phyloP scores from a whole-genome alignment of 257 asterid genomes.

The Fraxinus americana region DNA sequence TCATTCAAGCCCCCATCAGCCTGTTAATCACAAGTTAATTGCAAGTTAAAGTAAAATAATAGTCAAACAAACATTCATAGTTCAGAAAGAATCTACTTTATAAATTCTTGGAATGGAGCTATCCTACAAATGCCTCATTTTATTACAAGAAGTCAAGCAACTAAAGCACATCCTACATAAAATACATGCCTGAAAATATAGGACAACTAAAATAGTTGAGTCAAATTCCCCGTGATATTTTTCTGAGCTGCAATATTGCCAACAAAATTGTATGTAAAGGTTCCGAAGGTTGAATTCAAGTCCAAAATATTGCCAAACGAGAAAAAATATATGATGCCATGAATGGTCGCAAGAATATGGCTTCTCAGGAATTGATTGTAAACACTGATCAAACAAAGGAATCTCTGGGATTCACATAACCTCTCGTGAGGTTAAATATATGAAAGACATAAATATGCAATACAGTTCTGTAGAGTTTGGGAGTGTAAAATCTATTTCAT shows the following conservation, averaged over 20 bases:
- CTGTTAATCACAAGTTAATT: conserved; percentile 35
- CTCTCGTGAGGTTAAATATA: neutral
- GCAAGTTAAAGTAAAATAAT: too few species aligned
- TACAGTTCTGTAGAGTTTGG: too few species aligned
- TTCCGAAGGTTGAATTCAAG: neutral
- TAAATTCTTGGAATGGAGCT: neutral
- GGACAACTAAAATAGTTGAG: neutral
- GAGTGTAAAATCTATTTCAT: too few species aligned
- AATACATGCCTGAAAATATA: neutral
- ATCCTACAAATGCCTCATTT: neutral
- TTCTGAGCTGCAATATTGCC: neutral
- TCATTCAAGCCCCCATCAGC: conserved; percentile 65
- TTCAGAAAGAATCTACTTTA: conserved; percentile 1
- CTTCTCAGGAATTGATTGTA: neutral
- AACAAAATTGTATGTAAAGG: neutral
- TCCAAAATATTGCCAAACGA: neutral
- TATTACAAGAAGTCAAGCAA: neutral
- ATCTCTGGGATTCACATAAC: neutral
- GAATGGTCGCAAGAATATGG: neutral
- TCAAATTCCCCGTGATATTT: too few species aligned
- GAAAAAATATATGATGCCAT: neutral
- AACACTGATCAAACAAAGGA: neutral
- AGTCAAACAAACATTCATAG: neutral
- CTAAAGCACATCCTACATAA: neutral
- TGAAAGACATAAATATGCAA: neutral